phyloP scores from a whole-genome alignment of 768 basidiomycete species.

The Tricholoma saponaceum region DNA sequence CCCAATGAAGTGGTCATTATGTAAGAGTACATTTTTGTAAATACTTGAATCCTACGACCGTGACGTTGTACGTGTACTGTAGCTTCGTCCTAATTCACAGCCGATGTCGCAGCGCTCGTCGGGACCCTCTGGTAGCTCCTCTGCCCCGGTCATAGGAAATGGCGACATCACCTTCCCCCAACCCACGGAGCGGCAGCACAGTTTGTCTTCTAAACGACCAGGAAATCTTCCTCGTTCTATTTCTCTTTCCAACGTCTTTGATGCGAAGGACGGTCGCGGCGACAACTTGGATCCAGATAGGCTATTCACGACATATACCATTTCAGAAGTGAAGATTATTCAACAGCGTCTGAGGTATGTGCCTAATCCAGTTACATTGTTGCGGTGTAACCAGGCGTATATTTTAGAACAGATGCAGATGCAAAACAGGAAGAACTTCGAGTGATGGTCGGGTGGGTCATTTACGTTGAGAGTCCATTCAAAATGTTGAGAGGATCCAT shows the following conservation, averaged over 20 bases:
- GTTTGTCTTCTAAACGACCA: not conserved
- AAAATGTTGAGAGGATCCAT: conserved; percentile 29
- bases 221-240: conserved; percentile 8
- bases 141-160: conserved; percentile 19
- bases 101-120: conserved; percentile 24
- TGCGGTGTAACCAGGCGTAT: not conserved
- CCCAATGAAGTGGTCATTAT: conserved; percentile 6
- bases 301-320: conserved; percentile 65
- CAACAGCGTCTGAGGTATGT: conserved; percentile 68
- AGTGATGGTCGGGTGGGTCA: conserved; percentile 87
- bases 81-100: conserved; percentile 4
- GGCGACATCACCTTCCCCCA: conserved; percentile 16
- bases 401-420: conserved; percentile 68
- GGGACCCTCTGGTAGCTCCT: conserved; percentile 13
- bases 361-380: conserved; percentile 2
- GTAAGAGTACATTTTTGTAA: conserved; percentile 4
- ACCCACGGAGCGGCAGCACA: conserved; percentile 7
- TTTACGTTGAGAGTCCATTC: not conserved
- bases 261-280: conserved; percentile 15
- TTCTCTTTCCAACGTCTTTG: conserved; percentile 17
- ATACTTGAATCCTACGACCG: not conserved
- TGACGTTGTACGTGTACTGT: not conserved
- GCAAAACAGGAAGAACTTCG: conserved; percentile 85
- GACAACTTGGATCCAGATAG: conserved; percentile 60
- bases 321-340: conserved; percentile 63